Evolutionary conservation across 345 rosid species (phyloP).

Genomic region (Nasturtium officinale): DNA sequence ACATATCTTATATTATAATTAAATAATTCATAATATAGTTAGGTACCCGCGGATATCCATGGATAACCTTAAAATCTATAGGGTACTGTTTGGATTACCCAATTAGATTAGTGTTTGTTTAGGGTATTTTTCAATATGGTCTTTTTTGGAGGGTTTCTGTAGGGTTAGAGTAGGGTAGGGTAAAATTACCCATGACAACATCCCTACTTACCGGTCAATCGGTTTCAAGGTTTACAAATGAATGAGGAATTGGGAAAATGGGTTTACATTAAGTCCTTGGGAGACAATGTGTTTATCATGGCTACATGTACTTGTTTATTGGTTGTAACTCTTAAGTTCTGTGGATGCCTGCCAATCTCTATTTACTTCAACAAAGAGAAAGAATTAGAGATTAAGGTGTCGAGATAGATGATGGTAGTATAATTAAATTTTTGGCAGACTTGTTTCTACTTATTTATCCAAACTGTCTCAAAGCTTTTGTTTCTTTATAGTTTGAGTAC

Average conservation of each 20-base stretch:
- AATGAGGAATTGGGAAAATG: background rate
- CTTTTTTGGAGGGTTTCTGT: too few species aligned
- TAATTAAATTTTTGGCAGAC: background rate
- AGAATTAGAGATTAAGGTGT: background rate
- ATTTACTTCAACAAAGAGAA: background rate
- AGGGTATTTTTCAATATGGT: too few species aligned
- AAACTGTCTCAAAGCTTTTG: background rate
- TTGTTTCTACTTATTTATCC: background rate
- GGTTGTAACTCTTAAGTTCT: background rate
- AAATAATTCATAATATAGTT: too few species aligned
- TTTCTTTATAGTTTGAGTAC: too few species aligned
- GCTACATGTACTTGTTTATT: background rate
- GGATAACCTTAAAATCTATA: too few species aligned
- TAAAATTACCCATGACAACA: too few species aligned
- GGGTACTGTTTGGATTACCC: too few species aligned
- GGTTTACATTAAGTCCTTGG: background rate
- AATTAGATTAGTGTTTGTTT: too few species aligned
- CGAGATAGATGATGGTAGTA: background rate
- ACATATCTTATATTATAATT: too few species aligned
- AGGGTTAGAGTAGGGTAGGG: too few species aligned
- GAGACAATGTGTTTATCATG: background rate
- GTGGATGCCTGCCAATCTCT: background rate
- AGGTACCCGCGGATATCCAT: too few species aligned
- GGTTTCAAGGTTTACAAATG: background rate
- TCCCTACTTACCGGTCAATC: too few species aligned